Evolutionary conservation across 768 basidiomycete species (phyloP), one percentile per base, ranked within the genome.

Genomic region (Grammothele lineata): DNA sequence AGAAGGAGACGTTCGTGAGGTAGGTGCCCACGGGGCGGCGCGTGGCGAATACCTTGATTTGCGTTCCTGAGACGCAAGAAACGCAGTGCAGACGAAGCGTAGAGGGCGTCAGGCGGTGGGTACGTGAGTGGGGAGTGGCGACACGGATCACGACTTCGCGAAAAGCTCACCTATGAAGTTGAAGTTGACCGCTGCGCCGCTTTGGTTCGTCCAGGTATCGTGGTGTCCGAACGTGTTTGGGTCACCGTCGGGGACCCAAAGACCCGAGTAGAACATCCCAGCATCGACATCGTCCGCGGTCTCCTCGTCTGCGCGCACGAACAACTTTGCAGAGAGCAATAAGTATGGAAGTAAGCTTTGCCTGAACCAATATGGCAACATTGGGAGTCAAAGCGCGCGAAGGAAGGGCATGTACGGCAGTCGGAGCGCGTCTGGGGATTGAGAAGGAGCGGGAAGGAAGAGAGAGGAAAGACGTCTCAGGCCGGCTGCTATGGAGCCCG

Each of bases 131-230:
- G 22, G 26, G 33, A 15, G 32, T 19, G 2, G n/a, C 10, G 3
- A 10, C n/a, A 4, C 4, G 34, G 14, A n/a, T 9, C 10, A 7
- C 18, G 18, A 15, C 8, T 17, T 11, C 18, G 0, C 5, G 19
- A 32, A 32, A 15, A 32, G 19, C 39, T 14, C 14, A 51, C 50
- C 44, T 15, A 51, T 51, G 44, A 51, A 51, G 30, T 51, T 34
- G 35, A 51, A 46, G 4, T 26, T 24, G 4, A 51, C 44, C 24
- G 35, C 42, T 3, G 50, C 50, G 19, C 50, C 50, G 34, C 44
- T 45, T 19, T 51, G 44, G 27, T 51, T 51, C 35, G 50, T 51
- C 50, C 50, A 51, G 7, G 44, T 45, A 12, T 46, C 44, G 26
- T 51, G 50, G 23, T 24, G 15, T 5, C 44, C 44, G 14, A 42